Percentiles rank a stretch among this genome's conserved stretches.
Evolutionary conservation across 2,329 filamentous ascomycete species (phyloP).

Genomic region (Colletotrichum tabaci): DNA sequence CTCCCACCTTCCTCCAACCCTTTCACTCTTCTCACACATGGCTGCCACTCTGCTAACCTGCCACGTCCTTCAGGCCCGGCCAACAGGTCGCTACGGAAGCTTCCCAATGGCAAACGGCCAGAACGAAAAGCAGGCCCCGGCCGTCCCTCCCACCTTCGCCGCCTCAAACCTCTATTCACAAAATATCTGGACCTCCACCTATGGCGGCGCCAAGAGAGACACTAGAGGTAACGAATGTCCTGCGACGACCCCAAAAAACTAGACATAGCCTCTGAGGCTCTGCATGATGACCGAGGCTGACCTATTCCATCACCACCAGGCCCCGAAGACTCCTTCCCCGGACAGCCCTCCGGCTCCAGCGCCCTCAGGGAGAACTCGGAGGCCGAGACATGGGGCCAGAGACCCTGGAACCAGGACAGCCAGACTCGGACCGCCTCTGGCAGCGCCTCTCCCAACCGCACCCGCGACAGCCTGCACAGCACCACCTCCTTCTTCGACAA

Average conservation of each 20-base stretch:
- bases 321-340: constrained; percentile 31
- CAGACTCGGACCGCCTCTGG: constrained; percentile 62
- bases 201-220: constrained; percentile 57
- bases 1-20: constrained; percentile 3
- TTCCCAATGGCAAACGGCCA: constrained; percentile 53
- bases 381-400: constrained; percentile 73
- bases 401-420: constrained; percentile 73
- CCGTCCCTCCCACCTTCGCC: constrained; percentile 55
- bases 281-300: constrained; percentile 47
- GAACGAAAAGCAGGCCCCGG: constrained; percentile 49
- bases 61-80: constrained; percentile 51
- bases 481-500: constrained; percentile 63
- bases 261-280: too few relatives aligned
- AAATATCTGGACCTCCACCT: constrained; percentile 58
- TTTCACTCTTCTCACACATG: constrained; percentile 13
- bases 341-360: constrained; percentile 75
- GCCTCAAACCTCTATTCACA: constrained; percentile 54
- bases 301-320: constrained; percentile 37
- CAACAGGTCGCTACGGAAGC: constrained; percentile 56
- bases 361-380: constrained; percentile 79
- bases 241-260: neutral
- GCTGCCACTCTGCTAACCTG: constrained; percentile 39
- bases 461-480: constrained; percentile 64
- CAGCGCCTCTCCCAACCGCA: constrained; percentile 72
- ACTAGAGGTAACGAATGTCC: constrained; percentile 62